Evolutionary conservation across 768 basidiomycete genomes (phyloP), one percentile per base, ranked within the genome.

Genomic region (Favolaschia claudopus): DNA sequence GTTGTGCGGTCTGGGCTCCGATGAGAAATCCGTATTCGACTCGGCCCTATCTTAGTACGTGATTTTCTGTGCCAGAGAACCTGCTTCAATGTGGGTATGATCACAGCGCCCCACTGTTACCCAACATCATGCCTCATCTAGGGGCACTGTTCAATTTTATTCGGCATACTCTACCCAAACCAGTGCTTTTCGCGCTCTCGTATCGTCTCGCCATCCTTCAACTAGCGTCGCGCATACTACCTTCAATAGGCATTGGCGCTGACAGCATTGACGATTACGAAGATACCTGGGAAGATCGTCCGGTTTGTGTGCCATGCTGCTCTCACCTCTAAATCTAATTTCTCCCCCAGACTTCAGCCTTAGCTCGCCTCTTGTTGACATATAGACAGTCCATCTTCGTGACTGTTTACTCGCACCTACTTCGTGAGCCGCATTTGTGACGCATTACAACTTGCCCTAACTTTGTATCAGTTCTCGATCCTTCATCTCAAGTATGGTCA

Each of bases 401-500:
- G 17, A 91, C 91, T 20, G 92, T 93, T 3, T 95, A 95, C 68
- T 93, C 93, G 0, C 91, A 95, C 70, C 77, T 95, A 5, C 81
- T 95, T 17, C 78, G 93, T 95, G 67, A 69, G 27, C 58, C n/a
- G n/a, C 52, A 19, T 29, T 32, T 37, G 20, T 19, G 27, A 38
- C 37, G 14, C 59, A 33, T 48, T 31, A 28, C 48, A 22, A 15
- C 32, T 55, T 39, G 27, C 29, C 60, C 37, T 52, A 12, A n/a
- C 24, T 13, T 40, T 65, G 31, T 42, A n/a, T 6, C 50, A 93
- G 93, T 95, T 40, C 78, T 95, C 50, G 93, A 95, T 67, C 89
- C 92, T 68, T 90, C 92, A 19, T 92, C 91, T n/a, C 93, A 94
- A 69, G 85, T 93, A 45, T 95, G 93, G 93, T 94, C 93, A 90